A percentile compares a stretch with the other conserved stretches of the same genome.
These are phyloP conservation scores for Thuja plicata DNA, from an alignment of 83 land plant genomes.

Conservation along the genomic window DNA sequence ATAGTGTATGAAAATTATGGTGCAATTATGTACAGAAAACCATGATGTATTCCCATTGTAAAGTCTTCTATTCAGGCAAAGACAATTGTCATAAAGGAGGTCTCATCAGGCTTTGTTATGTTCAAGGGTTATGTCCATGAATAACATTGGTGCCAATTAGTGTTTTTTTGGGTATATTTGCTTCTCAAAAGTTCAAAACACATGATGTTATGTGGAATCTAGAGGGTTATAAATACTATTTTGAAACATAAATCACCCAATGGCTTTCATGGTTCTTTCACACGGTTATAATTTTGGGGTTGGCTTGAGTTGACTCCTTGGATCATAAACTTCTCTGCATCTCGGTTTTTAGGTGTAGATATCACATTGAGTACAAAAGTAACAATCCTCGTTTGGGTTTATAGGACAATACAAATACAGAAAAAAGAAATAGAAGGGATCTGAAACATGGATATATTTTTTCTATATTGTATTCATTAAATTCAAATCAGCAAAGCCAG, in stretches of 20 bases:
- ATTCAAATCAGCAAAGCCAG: not conserved
- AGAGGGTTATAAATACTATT: not conserved
- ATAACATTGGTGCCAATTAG: not conserved
- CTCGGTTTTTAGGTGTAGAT: not conserved
- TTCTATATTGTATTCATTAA: not conserved
- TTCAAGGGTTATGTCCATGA: not conserved
- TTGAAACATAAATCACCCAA: not conserved
- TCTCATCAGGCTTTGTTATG: not conserved
- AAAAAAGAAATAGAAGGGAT: not conserved
- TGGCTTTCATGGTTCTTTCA: not conserved
- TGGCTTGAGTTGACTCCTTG: not conserved
- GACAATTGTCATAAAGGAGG: not conserved
- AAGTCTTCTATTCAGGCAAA: not conserved
- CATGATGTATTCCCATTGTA: not conserved
- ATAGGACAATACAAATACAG: not conserved
- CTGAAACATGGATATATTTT: not conserved
- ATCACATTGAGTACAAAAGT: not conserved
- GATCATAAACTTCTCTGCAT: not conserved
- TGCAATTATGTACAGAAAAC: not conserved
- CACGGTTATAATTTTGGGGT: not conserved
- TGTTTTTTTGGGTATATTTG: not conserved
- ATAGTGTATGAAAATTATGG: not conserved
- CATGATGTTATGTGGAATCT: not conserved
- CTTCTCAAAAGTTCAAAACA: not conserved
- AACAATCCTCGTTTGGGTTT: not conserved